Conservation (phyloP, 768 basidiomycete genomes). For the Calocybe cyanea region DNA sequence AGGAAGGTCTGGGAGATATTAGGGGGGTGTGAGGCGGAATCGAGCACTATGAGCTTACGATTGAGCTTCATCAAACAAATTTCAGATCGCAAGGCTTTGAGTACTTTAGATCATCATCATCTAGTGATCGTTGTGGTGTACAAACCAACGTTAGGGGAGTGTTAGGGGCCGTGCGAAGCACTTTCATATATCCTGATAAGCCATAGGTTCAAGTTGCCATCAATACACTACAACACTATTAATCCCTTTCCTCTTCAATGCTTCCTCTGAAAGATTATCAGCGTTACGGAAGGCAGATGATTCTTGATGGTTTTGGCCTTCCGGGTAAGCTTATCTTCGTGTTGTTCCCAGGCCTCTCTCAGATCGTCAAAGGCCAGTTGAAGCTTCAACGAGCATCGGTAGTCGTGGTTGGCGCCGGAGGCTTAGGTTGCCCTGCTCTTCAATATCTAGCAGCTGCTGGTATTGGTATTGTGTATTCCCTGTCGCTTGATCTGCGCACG, state of each 20-base stretch:
- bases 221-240: no score
- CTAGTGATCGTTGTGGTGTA: no score
- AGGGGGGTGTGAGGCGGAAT: no score
- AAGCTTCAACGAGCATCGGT: slow-evolving; percentile 74
- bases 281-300: slow-evolving; percentile 97
- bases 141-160: no score
- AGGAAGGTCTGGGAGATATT: no score
- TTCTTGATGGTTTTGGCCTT: slow-evolving; percentile 83
- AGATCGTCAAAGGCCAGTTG: slow-evolving; percentile 54
- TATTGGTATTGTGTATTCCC: slow-evolving; percentile 51
- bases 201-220: no score
- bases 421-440: slow-evolving; percentile 92
- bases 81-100: no score
- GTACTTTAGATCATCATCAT: no score
- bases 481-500: background rate
- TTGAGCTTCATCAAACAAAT: no score
- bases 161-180: no score
- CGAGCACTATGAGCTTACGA: no score
- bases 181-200: no score
- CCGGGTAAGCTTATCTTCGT: slow-evolving; percentile 44
- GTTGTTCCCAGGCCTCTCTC: background rate
- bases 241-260: slow-evolving; percentile 16
- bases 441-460: slow-evolving; percentile 94
- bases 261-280: slow-evolving; percentile 66
- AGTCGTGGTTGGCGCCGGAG: slow-evolving; percentile 91